Evolutionary conservation across 2,329 filamentous ascomycete genomes (phyloP).

Genomic region (Trichoderma atrobrunneum): DNA sequence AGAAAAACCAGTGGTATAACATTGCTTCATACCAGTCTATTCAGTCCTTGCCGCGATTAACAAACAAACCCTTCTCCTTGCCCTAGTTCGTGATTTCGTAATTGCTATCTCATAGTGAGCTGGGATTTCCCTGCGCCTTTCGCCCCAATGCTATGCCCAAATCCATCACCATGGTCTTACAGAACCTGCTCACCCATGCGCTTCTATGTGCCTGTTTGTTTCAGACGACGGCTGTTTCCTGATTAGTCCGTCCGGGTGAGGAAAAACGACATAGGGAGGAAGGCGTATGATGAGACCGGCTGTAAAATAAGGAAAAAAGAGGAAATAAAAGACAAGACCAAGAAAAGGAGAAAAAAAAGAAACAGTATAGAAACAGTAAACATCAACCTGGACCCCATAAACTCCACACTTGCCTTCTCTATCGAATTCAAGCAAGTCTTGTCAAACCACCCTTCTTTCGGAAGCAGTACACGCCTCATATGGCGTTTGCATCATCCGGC

Average conservation of each 20-base stretch:
- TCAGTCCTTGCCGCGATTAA: background rate
- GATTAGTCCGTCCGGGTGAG: background rate
- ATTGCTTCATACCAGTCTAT: slow-evolving; percentile 16
- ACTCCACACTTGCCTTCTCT: slow-evolving; percentile 1
- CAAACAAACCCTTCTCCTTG: background rate
- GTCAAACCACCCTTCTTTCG: background rate
- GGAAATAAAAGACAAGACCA: background rate
- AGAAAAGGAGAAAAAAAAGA: background rate
- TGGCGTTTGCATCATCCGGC: slow-evolving; percentile 35
- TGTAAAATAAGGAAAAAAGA: background rate
- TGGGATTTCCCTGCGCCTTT: slow-evolving; percentile 24
- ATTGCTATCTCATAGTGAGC: background rate
- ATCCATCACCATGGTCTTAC: background rate
- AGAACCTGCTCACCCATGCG: background rate
- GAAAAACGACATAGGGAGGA: background rate
- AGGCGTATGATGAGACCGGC: background rate
- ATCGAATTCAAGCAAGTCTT: background rate
- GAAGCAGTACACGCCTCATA: slow-evolving; percentile 21
- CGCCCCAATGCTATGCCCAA: slow-evolving; percentile 30
- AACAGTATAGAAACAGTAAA: background rate
- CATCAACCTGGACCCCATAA: background rate
- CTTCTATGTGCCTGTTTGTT: background rate
- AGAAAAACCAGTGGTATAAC: background rate
- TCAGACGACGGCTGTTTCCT: background rate
- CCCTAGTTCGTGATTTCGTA: background rate